Evolutionary conservation across 306 rosid species (phyloP), one percentile per base, ranked within the genome.

Genomic region (Pyrus communis): DNA sequence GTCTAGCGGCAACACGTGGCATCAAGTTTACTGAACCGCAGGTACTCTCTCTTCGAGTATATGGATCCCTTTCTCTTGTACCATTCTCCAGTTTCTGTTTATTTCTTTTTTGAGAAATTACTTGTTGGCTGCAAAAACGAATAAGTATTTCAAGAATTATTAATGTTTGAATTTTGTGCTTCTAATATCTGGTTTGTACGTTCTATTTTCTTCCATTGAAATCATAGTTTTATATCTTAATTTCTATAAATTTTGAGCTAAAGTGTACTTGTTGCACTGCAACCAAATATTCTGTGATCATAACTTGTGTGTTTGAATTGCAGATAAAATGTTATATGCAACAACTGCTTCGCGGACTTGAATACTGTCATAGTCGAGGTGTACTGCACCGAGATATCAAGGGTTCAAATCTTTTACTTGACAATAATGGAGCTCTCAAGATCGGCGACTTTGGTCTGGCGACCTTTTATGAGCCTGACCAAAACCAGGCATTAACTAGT

Each of bases 371-470:
- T 76, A 82, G 86, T 78, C 90, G 78, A 3, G 93, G 99, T 22
- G 86, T 95, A 81, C 75, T 92, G 67, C 99, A 95, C 77, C 93
- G 97, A 18, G 98, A 95, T 83, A 92, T 95, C 80, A 95, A 95
- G 88, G 97, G 97, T 77, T 89, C 98, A 66, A 92, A 95, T 87
- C 93, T 95, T 78, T 75, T 95, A 23, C 71, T 92, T 63, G 93
- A 89, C 86, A 68, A 72, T 59, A 74, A 89, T 27, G 99, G 99
- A 79, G 86, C 83, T 75, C 97, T 95, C 69, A 92, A 95, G 89
- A 95, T 95, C 78, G 97, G 82, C 25, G 99, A 95, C 86, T 92
- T 95, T 81, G 99, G 99, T 77, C 88, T 95, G 38, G 93, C 99
- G 17, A 92, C 91, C 19, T 73, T 82, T 65, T 88, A 80, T 81